A percentile compares a stretch with the other conserved stretches of the same genome.
Conservation (phyloP, 2,329 filamentous ascomycete species). For the Beauveria pseudobassiana region DNA sequence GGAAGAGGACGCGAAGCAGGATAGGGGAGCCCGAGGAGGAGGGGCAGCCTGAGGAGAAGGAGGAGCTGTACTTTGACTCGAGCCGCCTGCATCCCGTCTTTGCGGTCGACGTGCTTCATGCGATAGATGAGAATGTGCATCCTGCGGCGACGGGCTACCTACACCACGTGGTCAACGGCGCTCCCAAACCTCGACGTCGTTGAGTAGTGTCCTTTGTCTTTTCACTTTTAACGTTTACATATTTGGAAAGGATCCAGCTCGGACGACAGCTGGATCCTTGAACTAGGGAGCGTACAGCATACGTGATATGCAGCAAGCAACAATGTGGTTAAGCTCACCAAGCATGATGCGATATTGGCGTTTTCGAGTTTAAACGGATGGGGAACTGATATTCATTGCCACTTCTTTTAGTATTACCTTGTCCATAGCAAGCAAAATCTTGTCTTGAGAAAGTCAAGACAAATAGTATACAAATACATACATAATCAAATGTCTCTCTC, state of each 20-base stretch:
- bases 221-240: neutral
- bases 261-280: neutral
- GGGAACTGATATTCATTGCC: no score
- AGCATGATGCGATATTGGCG: neutral
- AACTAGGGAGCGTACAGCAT: neutral
- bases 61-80: slow-evolving; percentile 6
- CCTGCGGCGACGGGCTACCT: slow-evolving; percentile 9
- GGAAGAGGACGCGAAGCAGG: neutral
- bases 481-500: no score
- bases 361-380: neutral
- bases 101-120: slow-evolving; percentile 6
- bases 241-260: neutral
- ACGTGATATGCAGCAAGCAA: neutral
- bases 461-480: no score
- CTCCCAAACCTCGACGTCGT: neutral
- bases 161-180: slow-evolving; percentile 7
- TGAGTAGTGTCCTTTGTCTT: neutral
- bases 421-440: no score
- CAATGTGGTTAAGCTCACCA: neutral
- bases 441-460: no score
- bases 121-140: neutral
- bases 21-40: neutral
- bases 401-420: no score
- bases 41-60: neutral
- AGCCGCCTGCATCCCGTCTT: slow-evolving; percentile 5